These are phyloP conservation scores for Zasmidium angulare DNA, from an alignment of 2,329 filamentous ascomycete species.

Conservation along the genomic window DNA sequence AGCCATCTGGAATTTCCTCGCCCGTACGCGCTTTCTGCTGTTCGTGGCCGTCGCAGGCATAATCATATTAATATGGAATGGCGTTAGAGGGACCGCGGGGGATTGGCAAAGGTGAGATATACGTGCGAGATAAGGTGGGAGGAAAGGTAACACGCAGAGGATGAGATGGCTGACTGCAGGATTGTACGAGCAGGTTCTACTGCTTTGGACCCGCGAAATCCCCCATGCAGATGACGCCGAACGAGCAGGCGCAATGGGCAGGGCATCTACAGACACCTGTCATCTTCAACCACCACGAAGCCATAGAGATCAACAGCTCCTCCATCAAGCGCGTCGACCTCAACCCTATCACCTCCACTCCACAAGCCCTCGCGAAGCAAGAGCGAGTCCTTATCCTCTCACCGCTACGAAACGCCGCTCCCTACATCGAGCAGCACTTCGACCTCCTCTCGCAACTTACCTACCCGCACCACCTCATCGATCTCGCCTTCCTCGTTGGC, in stretches of 20 bases:
- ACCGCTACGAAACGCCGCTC: conserved; percentile 83
- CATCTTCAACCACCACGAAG: conserved; percentile 91
- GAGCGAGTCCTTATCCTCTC: conserved; percentile 91
- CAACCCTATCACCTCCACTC: conserved; percentile 79
- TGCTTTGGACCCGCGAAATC: conserved; percentile 94
- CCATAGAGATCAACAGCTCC: conserved; percentile 77
- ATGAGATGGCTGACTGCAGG: conserved; percentile 28
- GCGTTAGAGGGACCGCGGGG: conserved; percentile 73
- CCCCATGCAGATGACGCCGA: conserved; percentile 92
- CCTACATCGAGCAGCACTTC: conserved; percentile 84
- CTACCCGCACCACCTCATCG: conserved; percentile 93
- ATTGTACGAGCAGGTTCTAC: conserved; percentile 68
- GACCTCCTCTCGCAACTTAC: conserved; percentile 85
- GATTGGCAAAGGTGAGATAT: conserved; percentile 82
- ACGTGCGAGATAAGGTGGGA: background rate
- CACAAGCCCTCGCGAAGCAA: conserved; percentile 73
- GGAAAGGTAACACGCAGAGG: background rate
- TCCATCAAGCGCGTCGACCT: conserved; percentile 80
- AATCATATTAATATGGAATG: conserved; percentile 82
- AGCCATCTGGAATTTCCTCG: conserved; percentile 62
- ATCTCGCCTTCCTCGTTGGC: conserved; percentile 89
- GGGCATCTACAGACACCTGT: conserved; percentile 88
- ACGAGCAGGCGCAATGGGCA: conserved; percentile 88
- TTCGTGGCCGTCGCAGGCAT: conserved; percentile 69
- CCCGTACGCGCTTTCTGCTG: conserved; percentile 75